A percentile compares a stretch with the other conserved stretches of the same genome.
These are phyloP conservation scores for Marsdenia floribunda DNA, from an alignment of 257 asterid species.

Conservation along the genomic window DNA sequence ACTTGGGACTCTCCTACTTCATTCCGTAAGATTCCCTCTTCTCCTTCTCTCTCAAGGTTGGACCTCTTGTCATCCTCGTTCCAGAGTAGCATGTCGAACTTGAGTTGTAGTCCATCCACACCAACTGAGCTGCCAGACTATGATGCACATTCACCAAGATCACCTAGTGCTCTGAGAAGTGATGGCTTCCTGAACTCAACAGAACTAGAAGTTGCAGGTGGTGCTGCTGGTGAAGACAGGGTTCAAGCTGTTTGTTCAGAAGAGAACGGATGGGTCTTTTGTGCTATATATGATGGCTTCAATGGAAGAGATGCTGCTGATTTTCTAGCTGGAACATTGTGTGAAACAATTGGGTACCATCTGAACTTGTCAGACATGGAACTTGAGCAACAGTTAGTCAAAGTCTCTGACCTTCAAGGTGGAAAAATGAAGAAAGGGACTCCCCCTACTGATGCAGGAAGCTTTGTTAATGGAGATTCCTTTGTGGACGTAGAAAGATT, in stretches of 20 bases:
- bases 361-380: slow-evolving; percentile 65
- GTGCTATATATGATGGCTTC: slow-evolving; percentile 86
- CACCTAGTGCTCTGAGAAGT: slow-evolving; percentile 46
- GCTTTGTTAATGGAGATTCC: slow-evolving; percentile 1
- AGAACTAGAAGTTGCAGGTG: slow-evolving; percentile 90
- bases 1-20: slow-evolving; percentile 82
- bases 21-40: slow-evolving; percentile 77
- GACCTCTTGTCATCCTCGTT: slow-evolving; percentile 72
- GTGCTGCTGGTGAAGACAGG: slow-evolving; percentile 97
- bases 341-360: slow-evolving; percentile 59
- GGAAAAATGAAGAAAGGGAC: background rate
- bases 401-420: slow-evolving; percentile 18
- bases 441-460: slow-evolving; percentile 5
- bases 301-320: slow-evolving; percentile 98
- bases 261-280: slow-evolving; percentile 89
- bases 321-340: slow-evolving; percentile 85
- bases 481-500: slow-evolving; percentile 14
- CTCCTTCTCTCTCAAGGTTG: slow-evolving; percentile 53
- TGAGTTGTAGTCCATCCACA: slow-evolving; percentile 79
- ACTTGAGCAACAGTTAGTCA: slow-evolving; percentile 33
- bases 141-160: slow-evolving; percentile 51
- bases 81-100: slow-evolving; percentile 67
- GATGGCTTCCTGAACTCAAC: slow-evolving; percentile 62
- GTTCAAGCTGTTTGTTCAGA: slow-evolving; percentile 97
- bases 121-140: slow-evolving; percentile 48